These are phyloP conservation scores for Ammopiptanthus mongolicus DNA, from an alignment of 306 rosid genomes.

Conservation along the genomic window DNA sequence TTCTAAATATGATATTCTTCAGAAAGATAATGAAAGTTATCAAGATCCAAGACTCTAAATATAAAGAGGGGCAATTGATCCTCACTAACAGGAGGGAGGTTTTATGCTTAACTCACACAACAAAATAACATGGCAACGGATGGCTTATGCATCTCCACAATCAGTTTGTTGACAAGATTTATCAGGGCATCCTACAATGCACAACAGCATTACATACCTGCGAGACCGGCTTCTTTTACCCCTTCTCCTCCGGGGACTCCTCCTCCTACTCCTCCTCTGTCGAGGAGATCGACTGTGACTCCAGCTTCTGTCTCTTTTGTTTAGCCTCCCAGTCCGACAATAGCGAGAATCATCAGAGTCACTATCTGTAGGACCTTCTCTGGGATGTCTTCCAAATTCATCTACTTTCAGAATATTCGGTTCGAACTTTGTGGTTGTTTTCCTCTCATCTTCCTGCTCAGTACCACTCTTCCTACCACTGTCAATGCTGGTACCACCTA, in stretches of 20 bases:
- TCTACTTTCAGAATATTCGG: conserved; percentile 54
- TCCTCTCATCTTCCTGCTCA: conserved; percentile 39
- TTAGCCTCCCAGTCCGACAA: conserved; percentile 36
- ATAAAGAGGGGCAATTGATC: not conserved
- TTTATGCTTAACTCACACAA: conserved; percentile 8
- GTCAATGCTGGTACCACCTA: conserved; percentile 30
- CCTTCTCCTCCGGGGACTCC: conserved; percentile 71
- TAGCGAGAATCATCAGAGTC: conserved; percentile 58
- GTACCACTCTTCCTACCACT: conserved; percentile 23
- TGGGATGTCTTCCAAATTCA: conserved; percentile 76
- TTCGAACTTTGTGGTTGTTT: conserved; percentile 30
- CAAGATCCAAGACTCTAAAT: conserved; percentile 4
- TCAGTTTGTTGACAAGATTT: not conserved
- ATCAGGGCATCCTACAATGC: conserved; percentile 20
- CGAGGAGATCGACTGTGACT: conserved; percentile 69
- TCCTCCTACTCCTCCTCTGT: conserved; percentile 43
- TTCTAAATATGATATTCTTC: not conserved
- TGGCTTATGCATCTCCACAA: not conserved
- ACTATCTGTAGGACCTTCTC: conserved; percentile 69
- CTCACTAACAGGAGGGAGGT: conserved; percentile 2
- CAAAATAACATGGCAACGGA: conserved; percentile 11
- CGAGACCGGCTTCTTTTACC: conserved; percentile 74
- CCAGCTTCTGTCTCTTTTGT: conserved; percentile 60
- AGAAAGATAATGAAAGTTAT: not conserved
- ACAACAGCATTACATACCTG: conserved; percentile 50